phyloP scores from a whole-genome alignment of 805 yeast species.

The Metschnikowia shivogae region DNA sequence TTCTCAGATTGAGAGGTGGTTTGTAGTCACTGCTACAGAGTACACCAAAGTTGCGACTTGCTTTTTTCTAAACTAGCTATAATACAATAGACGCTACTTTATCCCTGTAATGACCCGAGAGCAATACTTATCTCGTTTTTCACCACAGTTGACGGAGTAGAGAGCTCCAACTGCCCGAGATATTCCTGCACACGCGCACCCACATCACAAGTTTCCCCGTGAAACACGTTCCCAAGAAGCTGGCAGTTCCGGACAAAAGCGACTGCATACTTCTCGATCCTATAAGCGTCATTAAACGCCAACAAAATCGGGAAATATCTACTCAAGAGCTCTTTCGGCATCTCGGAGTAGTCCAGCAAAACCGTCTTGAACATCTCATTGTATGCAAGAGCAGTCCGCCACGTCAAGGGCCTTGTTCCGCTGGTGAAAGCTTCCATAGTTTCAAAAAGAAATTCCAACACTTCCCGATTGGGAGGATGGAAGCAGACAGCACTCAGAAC shows the following conservation, averaged over 20 bases:
- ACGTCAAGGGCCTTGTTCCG: conserved; percentile 30
- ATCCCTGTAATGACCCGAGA: conserved; percentile 1
- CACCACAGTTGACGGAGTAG: conserved; percentile 20
- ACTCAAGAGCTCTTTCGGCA: conserved; percentile 4
- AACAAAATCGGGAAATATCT: conserved; percentile 18
- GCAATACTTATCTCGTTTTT: conserved; percentile 15
- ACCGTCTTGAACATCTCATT: conserved; percentile 36
- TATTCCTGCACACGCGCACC: neutral
- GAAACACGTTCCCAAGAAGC: conserved; percentile 6
- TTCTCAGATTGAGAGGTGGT: conserved; percentile 98
- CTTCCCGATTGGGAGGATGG: conserved; percentile 12
- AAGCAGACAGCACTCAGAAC: conserved; percentile 8
- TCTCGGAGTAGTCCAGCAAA: conserved; percentile 3
- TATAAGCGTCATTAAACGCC: conserved; percentile 11
- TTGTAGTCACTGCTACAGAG: conserved; percentile 25
- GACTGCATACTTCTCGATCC: conserved; percentile 28
- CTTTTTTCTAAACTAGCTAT: neutral
- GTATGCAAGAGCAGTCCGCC: conserved; percentile 55
- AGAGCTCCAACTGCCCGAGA: conserved; percentile 1
- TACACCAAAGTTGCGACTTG: conserved; percentile 3
- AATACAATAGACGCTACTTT: neutral
- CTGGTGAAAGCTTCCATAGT: conserved; percentile 21
- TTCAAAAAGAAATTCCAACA: conserved; percentile 27
- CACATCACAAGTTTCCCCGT: neutral
- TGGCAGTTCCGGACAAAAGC: conserved; percentile 38